Base-by-base conservation (phyloP, 768 basidiomycete species). In the Rubroboletus pulcherrimus region DNA sequence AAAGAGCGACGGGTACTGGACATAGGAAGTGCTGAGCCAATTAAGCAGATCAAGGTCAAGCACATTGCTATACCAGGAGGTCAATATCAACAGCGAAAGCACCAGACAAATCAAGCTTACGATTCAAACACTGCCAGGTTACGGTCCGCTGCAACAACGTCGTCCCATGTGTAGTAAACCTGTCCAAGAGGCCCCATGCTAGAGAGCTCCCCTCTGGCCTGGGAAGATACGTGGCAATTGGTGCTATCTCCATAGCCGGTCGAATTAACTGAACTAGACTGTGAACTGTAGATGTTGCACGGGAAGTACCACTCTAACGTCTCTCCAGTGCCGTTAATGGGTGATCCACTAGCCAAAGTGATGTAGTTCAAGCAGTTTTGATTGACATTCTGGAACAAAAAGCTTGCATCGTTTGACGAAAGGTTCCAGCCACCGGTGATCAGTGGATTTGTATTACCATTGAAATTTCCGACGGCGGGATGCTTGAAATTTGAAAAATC, bases 301-400 rank as follows among this genome's bases (percentile, higher is more conserved):
- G 97, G 97, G 74, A 98, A 97, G 71, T 98, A 98, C 95, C 95
- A 98, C 58, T 91, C 89, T 64, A 93, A 71, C 45, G 76, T 67
- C 48, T 76, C 73, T 33, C 84, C 83, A 7, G 68, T 79, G 34
- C 83, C 81, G 4, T 83, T 77, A 64, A 98, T 96, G 53, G 79
- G 81, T 7, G 89, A 89, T 43, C 81, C 84, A 30, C 77, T 61
- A 7, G 90, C 81, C 60, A 85, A 83, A 4, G 82, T 87, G 64
- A 99, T 87, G 67, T 93, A 64, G 8, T 82, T 83, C 26, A 83
- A 73, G 68, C 97, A 99, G 55, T 89, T 81, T 65, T 89, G 76
- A 72, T 94, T 94, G 63, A 87, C 85, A 44, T 84, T 92, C 75
- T 99, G 97, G 76, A 98, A 99, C 66, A 99, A 68, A 74, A 99